Evolutionary conservation across 1,284 basidiomycete genomes (phyloP).

Genomic region (Boletus hoseneyae): DNA sequence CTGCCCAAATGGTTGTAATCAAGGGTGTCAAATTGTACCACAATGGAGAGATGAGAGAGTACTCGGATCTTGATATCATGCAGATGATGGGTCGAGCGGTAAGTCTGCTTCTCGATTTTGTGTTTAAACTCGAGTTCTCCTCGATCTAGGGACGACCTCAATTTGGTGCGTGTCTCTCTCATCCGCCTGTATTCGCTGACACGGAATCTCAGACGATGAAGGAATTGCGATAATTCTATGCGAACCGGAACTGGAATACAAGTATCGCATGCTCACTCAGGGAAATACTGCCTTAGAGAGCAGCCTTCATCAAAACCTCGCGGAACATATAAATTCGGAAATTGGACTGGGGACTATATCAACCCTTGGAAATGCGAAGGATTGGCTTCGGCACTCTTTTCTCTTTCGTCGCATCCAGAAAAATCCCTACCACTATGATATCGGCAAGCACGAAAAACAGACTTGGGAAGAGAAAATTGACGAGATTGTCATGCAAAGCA

Average conservation of each 20-base stretch:
- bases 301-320: slow-evolving; percentile 76
- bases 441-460: slow-evolving; percentile 54
- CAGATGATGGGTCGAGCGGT: slow-evolving; percentile 86
- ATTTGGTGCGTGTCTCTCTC: slow-evolving; percentile 55
- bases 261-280: slow-evolving; percentile 65
- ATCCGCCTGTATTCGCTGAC: slow-evolving; percentile 7
- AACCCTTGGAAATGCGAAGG: slow-evolving; percentile 61
- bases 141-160: slow-evolving; percentile 80
- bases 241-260: slow-evolving; percentile 66
- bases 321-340: slow-evolving; percentile 92
- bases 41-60: slow-evolving; percentile 63
- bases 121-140: not conserved
- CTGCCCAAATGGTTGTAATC: slow-evolving; percentile 78
- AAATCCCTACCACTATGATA: slow-evolving; percentile 76
- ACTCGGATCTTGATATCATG: slow-evolving; percentile 80
- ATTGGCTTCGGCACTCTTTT: slow-evolving; percentile 82
- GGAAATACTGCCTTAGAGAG: slow-evolving; percentile 79
- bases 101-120: slow-evolving; percentile 28
- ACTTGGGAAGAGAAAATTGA: slow-evolving; percentile 71
- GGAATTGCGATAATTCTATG: slow-evolving; percentile 79
- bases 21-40: slow-evolving; percentile 77
- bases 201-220: slow-evolving; percentile 57
- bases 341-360: slow-evolving; percentile 82
- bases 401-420: slow-evolving; percentile 79
- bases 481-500: slow-evolving; percentile 65